Conservation (phyloP, 768 basidiomycete species). For the Naganishia friedmannii region DNA sequence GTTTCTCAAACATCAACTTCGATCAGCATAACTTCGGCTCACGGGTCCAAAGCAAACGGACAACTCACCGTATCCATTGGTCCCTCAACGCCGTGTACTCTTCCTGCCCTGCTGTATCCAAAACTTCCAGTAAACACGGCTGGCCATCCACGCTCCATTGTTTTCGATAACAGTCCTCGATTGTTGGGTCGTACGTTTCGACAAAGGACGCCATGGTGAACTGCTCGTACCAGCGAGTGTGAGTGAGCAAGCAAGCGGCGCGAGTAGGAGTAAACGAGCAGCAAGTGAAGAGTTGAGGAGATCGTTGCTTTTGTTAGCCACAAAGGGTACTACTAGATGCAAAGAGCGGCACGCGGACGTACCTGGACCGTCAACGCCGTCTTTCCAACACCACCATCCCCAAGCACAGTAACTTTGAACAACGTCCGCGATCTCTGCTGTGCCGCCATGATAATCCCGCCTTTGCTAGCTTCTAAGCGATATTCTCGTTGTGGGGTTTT, state of each 20-base stretch:
- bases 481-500: no score
- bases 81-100: slow-evolving; percentile 94
- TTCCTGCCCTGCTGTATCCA: slow-evolving; percentile 98
- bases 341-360: slow-evolving; percentile 43
- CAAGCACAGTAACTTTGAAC: slow-evolving; percentile 81
- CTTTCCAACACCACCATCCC: slow-evolving; percentile 96
- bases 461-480: no score
- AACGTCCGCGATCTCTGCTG: slow-evolving; percentile 39
- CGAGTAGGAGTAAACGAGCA: slow-evolving; percentile 22
- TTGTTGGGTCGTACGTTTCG: slow-evolving; percentile 97
- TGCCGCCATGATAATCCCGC: neutral
- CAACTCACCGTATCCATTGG: slow-evolving; percentile 88
- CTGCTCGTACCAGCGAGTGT: slow-evolving; percentile 54
- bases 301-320: no score
- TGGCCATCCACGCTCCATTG: slow-evolving; percentile 89
- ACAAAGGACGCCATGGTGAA: slow-evolving; percentile 96
- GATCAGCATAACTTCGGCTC: no score
- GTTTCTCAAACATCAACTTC: no score
- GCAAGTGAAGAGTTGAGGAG: no score
- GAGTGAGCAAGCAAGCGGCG: neutral
- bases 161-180: slow-evolving; percentile 96
- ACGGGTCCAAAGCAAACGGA: slow-evolving; percentile 2
- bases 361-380: slow-evolving; percentile 94
- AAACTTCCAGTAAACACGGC: slow-evolving; percentile 93
- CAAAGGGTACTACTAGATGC: no score